Percentiles rank a stretch among this genome's conserved stretches.
These are phyloP conservation scores for Pseudogymnoascus sp. DNA, from an alignment of 2,329 filamentous ascomycete species.

Conservation along the genomic window DNA sequence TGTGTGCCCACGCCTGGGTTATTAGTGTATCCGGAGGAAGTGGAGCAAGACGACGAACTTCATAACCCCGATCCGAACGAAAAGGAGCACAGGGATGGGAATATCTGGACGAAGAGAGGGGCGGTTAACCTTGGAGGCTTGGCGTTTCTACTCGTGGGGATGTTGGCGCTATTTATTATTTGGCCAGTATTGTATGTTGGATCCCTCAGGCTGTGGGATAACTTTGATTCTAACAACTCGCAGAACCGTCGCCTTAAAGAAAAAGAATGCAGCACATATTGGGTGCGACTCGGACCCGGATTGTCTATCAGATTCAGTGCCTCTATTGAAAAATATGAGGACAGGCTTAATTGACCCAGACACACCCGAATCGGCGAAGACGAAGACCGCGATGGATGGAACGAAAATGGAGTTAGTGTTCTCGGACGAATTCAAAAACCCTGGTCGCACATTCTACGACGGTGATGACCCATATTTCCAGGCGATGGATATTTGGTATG, in stretches of 20 bases:
- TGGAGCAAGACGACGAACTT: conserved; percentile 65
- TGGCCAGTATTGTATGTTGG: conserved; percentile 58
- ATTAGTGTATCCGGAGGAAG: conserved; percentile 61
- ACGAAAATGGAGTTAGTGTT: conserved; percentile 59
- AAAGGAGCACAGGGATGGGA: conserved; percentile 51
- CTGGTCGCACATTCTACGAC: conserved; percentile 62
- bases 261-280: conserved; percentile 20
- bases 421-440: conserved; percentile 63
- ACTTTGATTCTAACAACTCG: conserved; percentile 20
- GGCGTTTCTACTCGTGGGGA: conserved; percentile 48
- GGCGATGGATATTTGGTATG: conserved; percentile 64
- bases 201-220: background rate
- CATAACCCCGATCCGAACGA: conserved; percentile 64
- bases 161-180: conserved; percentile 59
- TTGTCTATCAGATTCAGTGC: conserved; percentile 30
- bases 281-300: conserved; percentile 34
- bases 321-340: conserved; percentile 53
- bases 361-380: conserved; percentile 50
- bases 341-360: conserved; percentile 57
- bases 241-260: conserved; percentile 49
- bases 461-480: conserved; percentile 63
- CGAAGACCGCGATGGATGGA: conserved; percentile 50
- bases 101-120: conserved; percentile 58
- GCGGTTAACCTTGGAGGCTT: conserved; percentile 58
- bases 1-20: conserved; percentile 60